Evolutionary conservation across 2,329 filamentous ascomycete species (phyloP).

Genomic region (Phaeophleospora eucalypticola): DNA sequence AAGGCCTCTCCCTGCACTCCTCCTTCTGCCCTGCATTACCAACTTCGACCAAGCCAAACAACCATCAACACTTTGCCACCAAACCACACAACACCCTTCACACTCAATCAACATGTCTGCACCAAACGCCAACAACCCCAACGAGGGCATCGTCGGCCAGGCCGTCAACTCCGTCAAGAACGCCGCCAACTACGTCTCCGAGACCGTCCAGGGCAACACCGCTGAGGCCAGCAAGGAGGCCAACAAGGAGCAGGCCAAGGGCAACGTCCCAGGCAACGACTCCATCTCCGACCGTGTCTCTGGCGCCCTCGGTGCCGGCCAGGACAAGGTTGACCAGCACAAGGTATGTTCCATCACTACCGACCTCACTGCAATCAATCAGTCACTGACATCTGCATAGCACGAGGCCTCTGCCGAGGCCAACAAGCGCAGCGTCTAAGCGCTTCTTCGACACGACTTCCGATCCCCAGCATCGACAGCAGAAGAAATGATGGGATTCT

Average conservation of each 20-base stretch:
- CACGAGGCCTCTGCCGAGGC: slow-evolving; percentile 48
- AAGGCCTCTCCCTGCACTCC: not conserved
- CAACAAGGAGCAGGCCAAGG: slow-evolving; percentile 59
- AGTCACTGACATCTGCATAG: slow-evolving; percentile 4
- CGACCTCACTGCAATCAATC: not conserved
- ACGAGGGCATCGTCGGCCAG: slow-evolving; percentile 43
- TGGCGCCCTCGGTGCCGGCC: slow-evolving; percentile 49
- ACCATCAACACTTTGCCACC: slow-evolving; percentile 13
- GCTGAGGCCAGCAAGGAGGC: slow-evolving; percentile 60
- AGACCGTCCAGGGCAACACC: slow-evolving; percentile 56
- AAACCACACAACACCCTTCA: slow-evolving; percentile 16
- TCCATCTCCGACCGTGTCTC: slow-evolving; percentile 51
- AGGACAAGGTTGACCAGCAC: slow-evolving; percentile 52
- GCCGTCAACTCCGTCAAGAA: slow-evolving; percentile 42
- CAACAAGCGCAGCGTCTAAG: slow-evolving; percentile 43
- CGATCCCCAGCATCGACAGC: too few relatives aligned
- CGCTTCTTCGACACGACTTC: too few relatives aligned
- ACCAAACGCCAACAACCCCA: slow-evolving; percentile 42
- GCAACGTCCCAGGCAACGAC: slow-evolving; percentile 53
- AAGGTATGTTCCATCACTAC: slow-evolving; percentile 23
- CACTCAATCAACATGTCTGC: slow-evolving; percentile 40
- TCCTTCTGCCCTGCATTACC: not conserved
- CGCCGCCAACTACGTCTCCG: slow-evolving; percentile 65
- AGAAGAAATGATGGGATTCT: too few relatives aligned
- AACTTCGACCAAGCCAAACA: not conserved